Base-by-base conservation (phyloP, 371 early-diverging fungal genomes). In the Apophysomyces ossiformis region DNA sequence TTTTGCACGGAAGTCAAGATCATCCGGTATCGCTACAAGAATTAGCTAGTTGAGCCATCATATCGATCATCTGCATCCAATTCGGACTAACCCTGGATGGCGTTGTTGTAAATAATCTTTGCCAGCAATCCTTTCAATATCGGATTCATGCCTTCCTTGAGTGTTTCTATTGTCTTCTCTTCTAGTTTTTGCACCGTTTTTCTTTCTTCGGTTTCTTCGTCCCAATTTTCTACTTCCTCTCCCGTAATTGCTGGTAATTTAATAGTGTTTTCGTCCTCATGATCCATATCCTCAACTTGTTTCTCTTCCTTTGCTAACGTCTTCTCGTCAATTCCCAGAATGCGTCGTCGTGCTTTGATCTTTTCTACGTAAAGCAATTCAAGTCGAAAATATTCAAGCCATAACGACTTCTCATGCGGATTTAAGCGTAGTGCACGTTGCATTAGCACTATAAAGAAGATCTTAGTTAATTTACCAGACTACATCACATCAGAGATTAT, bases 331-430 rank as follows among this genome's bases (percentile, higher is more conserved):
- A 90, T 86, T 38, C 87, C 87, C n/a, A 96, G 84, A 7, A 98
- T 75, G 58, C 89, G 83, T 65, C 96, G 82, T 65, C 99, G 85
- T 15, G 87, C 80, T 67, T 87, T 89, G 68, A 97, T 87, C 76
- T 95, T 95, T 69, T 92, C 94, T 35, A 94, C 82, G 68, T 91
- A 96, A n/a, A 93, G 75, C 21, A 95, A 72, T 76, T 98, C 99
- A 36, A 98, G 83, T 35, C 92, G 89, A 73, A 96, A 95, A 74
- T 96, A 98, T 76, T 95, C 95, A 18, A 87, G 85, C 96, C 97
- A 98, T 39, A 98, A 79, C 60, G 69, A 73, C 68, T 85, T 73
- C 58, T 83, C 76, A 37, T 89, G 83, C 1, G 91, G 85, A 64
- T 95, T 96, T 39, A 97, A 67, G 21, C 97, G 90, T 57, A 98